phyloP scores from a whole-genome alignment of 192 early-diverging fungal species.

The Gryganskiella cystojenkinii region DNA sequence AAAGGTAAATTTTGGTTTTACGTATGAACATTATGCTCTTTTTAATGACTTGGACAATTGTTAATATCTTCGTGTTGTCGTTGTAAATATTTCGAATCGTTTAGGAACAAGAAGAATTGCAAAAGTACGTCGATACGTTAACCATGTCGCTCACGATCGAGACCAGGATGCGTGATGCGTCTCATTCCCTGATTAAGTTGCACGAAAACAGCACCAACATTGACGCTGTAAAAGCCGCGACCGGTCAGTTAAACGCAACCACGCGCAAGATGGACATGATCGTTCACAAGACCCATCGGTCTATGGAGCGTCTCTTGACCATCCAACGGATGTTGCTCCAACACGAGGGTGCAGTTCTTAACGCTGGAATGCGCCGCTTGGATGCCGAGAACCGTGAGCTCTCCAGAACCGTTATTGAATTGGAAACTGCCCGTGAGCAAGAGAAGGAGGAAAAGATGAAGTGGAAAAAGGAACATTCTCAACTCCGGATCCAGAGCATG shows the following conservation, averaged over 20 bases:
- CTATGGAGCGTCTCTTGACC: slow-evolving; percentile 47
- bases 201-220: slow-evolving; percentile 57
- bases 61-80: neutral
- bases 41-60: neutral
- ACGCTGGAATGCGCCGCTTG: slow-evolving; percentile 53
- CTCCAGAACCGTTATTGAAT: slow-evolving; percentile 19
- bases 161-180: slow-evolving; percentile 61
- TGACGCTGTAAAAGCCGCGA: slow-evolving; percentile 46
- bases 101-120: slow-evolving; percentile 61
- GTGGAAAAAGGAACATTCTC: slow-evolving; percentile 47
- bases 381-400: slow-evolving; percentile 52
- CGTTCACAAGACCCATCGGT: slow-evolving; percentile 41
- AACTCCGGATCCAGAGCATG: slow-evolving; percentile 48
- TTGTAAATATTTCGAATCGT: too few species aligned
- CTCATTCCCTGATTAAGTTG: slow-evolving; percentile 56
- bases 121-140: slow-evolving; percentile 38
- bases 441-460: slow-evolving; percentile 50
- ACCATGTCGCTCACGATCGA: slow-evolving; percentile 56
- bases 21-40: slow-evolving; percentile 8
- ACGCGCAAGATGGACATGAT: slow-evolving; percentile 59
- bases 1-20: too few species aligned
- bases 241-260: slow-evolving; percentile 53
- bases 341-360: slow-evolving; percentile 60
- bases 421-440: slow-evolving; percentile 30
- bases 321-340: slow-evolving; percentile 55